These are phyloP conservation scores for Leccinum angustisporum DNA, from an alignment of 1,284 basidiomycete species.

Conservation along the genomic window DNA sequence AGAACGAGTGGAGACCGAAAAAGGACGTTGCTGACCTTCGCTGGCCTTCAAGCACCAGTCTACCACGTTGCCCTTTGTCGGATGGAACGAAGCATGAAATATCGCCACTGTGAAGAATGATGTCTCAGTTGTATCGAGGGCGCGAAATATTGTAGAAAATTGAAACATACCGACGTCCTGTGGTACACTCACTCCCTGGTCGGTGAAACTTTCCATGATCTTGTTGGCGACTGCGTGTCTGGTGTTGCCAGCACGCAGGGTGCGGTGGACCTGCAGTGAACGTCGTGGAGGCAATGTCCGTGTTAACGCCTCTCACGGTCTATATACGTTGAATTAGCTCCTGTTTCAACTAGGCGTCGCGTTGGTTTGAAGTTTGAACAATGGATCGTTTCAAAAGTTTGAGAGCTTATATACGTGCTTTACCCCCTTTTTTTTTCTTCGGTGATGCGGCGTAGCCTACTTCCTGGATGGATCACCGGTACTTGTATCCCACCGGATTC, in stretches of 20 bases:
- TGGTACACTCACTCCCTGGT: conserved; percentile 36
- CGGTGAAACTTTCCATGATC: conserved; percentile 31
- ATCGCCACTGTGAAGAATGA: conserved; percentile 57
- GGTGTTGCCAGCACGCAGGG: conserved; percentile 22
- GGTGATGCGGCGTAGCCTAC: not conserved
- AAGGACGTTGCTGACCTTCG: conserved; percentile 47
- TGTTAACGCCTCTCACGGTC: conserved; percentile 25
- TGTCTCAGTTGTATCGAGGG: not conserved
- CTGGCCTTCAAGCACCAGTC: conserved; percentile 72
- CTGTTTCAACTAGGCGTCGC: conserved; percentile 7
- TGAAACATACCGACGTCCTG: conserved; percentile 48
- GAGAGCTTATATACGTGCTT: not conserved
- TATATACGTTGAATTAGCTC: conserved; percentile 25
- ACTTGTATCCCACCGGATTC: conserved; percentile 6
- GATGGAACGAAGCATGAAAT: conserved; percentile 81
- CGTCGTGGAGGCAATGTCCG: conserved; percentile 25
- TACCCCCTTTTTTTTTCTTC: not conserved
- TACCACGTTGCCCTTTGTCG: conserved; percentile 71
- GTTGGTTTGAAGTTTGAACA: not conserved
- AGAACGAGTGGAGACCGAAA: not conserved
- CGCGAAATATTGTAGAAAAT: conserved; percentile 1
- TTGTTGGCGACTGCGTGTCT: conserved; percentile 16
- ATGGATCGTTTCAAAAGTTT: not conserved
- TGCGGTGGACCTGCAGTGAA: conserved; percentile 14
- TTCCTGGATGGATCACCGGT: conserved; percentile 9